Base-by-base conservation (phyloP, 371 early-diverging fungal species). In the Syncephalis fuscata region DNA sequence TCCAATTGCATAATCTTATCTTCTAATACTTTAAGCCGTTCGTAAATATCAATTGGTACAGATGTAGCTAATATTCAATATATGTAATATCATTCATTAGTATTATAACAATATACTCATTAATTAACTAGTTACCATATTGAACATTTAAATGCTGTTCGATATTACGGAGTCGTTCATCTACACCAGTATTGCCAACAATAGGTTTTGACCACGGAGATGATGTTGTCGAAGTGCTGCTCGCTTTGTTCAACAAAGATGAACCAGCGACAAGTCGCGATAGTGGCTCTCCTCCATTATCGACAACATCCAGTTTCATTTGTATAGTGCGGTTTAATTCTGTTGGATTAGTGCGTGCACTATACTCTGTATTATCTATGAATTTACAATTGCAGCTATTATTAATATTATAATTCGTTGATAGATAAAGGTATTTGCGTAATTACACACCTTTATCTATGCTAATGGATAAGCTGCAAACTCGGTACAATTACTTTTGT, bases 251-350 rank as follows among this genome's bases (percentile, higher is more conserved):
- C 11, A 32, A 32, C 11, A 11, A 32, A 7, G 32, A 4, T 7
- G 32, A 11, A 32, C 11, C 11, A 32, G 32, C 32, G 4, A 32
- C 32, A 7, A 32, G 11, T 16, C 81, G 64, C 17, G 77, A 76
- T 23, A 82, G 57, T 32, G 83, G 79, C n/a, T 78, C 74, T 26
- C 80, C 80, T 45, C 76, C 75, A 48, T 86, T 83, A 49, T 80
- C 74, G 19, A 77, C 81, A 23, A 81, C 68, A 46, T 82, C 80
- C 54, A 78, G 68, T 48, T 77, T 81, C 87, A 86, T 86, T 60
- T 86, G 87, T 25, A 82, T 75, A 15, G 73, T 78, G 8, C 87
- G 63, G 53, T 86, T 82, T 32, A 86, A 70, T 52, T 78, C 79
- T 27, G 71, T 60, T 0, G 84, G 78, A 50, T 81, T 79, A 1